These are phyloP conservation scores for Aspergillus bridgeri DNA, from an alignment of 495 filamentous ascomycete genomes.

Conservation along the genomic window DNA sequence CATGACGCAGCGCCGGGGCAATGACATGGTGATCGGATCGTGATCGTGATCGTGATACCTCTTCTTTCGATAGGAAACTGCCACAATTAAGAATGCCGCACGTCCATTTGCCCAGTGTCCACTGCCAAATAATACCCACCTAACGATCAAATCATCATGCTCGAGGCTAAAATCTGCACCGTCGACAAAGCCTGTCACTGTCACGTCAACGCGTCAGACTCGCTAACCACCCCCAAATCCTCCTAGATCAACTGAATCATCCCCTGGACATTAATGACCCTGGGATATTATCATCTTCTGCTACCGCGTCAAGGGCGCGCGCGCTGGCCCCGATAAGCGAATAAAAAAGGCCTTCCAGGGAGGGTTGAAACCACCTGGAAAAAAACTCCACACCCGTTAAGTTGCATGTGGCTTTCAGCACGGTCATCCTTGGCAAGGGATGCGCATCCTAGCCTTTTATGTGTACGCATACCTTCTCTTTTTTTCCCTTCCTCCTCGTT, in stretches of 20 bases:
- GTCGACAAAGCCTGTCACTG: too few relatives aligned
- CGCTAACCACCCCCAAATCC: not conserved
- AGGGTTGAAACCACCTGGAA: not conserved
- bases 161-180: not conserved
- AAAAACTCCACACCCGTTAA: not conserved
- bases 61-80: too few relatives aligned
- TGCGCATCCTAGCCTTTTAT: not conserved
- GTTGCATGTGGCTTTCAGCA: not conserved
- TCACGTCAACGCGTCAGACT: not conserved
- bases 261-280: not conserved
- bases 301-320: not conserved
- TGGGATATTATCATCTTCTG: not conserved
- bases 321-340: not conserved
- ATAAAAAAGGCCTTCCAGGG: not conserved
- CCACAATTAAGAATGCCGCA: not conserved
- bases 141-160: too few relatives aligned
- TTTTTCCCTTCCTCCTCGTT: not conserved
- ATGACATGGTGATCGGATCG: not conserved
- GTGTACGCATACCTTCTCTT: not conserved
- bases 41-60: not conserved
- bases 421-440: not conserved
- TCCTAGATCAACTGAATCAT: too few relatives aligned
- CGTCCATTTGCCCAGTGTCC: not conserved
- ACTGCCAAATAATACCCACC: not conserved
- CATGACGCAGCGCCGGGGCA: not conserved